Evolutionary conservation across 2,329 filamentous ascomycete genomes (phyloP).

Genomic region (Akanthomyces dipterigenus): DNA sequence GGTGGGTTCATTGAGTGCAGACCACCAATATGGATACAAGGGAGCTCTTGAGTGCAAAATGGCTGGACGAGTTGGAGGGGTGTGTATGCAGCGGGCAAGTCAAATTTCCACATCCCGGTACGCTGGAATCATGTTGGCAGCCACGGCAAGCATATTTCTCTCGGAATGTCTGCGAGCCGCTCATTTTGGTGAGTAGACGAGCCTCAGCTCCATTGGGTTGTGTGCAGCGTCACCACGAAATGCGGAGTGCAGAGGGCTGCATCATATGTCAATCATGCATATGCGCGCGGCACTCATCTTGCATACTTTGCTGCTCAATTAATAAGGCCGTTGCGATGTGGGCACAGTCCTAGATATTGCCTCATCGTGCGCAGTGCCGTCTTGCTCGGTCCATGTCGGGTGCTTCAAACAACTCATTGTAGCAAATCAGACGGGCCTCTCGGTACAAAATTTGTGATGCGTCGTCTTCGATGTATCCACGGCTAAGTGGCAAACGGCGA

Average conservation of each 20-base stretch:
- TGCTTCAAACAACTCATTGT: background rate
- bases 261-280: conserved; percentile 5
- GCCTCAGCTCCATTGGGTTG: background rate
- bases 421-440: background rate
- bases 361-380: background rate
- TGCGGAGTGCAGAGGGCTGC: conserved; percentile 8
- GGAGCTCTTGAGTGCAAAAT: background rate
- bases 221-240: background rate
- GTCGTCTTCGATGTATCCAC: background rate
- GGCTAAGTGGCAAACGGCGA: background rate
- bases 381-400: background rate
- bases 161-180: background rate
- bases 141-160: background rate
- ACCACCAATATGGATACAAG: conserved; percentile 1
- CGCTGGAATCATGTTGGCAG: background rate
- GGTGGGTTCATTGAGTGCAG: background rate
- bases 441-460: background rate
- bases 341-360: background rate
- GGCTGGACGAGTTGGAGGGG: background rate
- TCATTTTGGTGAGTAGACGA: background rate
- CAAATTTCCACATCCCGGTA: background rate
- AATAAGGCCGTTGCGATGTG: background rate
- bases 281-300: background rate
- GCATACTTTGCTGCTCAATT: conserved; percentile 2
- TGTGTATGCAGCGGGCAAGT: background rate